These are phyloP conservation scores for Elaeis guineensis DNA, from an alignment of 176 grass and related monocot genomes.

Conservation along the genomic window DNA sequence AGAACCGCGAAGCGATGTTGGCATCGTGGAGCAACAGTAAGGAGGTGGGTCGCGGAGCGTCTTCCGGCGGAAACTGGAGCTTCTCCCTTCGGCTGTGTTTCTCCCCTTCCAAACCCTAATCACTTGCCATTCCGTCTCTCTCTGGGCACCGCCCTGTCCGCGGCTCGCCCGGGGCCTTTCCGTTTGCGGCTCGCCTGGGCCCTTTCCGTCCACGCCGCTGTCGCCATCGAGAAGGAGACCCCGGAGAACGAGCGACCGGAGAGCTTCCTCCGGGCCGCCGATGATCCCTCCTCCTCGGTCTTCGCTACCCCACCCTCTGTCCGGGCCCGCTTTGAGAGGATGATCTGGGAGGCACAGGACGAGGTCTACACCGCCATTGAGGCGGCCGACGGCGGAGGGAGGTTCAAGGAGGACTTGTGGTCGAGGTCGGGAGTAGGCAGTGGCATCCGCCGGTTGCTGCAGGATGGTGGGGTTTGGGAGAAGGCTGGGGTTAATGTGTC, in stretches of 20 bases:
- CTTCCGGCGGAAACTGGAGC: too few species aligned
- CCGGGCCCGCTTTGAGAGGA: conserved; percentile 90
- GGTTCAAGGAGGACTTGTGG: conserved; percentile 92
- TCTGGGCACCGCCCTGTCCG: background rate
- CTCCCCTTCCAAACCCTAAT: conserved; percentile 5
- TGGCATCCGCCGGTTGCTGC: too few species aligned
- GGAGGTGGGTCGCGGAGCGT: too few species aligned
- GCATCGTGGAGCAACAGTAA: too few species aligned
- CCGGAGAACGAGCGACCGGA: too few species aligned
- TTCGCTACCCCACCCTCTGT: conserved; percentile 40
- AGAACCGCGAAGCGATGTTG: too few species aligned
- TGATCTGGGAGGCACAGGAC: conserved; percentile 78
- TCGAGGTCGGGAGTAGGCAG: conserved; percentile 74
- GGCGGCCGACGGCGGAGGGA: conserved; percentile 58
- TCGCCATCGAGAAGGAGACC: too few species aligned
- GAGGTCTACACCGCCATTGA: conserved; percentile 85
- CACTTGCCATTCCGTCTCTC: background rate
- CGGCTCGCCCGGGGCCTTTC: conserved; percentile 4
- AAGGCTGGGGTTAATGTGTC: too few species aligned
- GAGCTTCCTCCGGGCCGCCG: too few species aligned
- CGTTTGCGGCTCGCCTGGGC: conserved; percentile 37
- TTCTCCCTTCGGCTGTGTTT: too few species aligned
- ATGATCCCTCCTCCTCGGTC: conserved; percentile 15
- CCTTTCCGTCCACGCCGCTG: too few species aligned
- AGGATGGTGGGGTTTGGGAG: too few species aligned